Base-by-base conservation (phyloP, 2,329 filamentous ascomycete species). In the Sporothrix brasiliensis region DNA sequence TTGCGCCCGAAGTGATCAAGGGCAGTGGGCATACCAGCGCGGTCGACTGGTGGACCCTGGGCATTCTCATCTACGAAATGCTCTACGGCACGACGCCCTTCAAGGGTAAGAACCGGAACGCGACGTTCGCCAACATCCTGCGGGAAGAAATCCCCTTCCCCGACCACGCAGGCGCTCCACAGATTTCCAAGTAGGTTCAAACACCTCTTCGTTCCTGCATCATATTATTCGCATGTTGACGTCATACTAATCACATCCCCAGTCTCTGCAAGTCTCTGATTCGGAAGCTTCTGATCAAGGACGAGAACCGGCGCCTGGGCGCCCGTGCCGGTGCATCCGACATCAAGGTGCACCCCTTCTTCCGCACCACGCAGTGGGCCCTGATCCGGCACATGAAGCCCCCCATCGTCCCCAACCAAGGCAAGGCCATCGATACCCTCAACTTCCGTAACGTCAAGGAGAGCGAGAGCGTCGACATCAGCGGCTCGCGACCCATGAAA, bases 391-490 rank as follows among this genome's bases (percentile, higher is more conserved):
- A 99, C 80, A 95, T 94, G 91, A 98, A 97, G 80, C 95, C 95
- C 44, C 95, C 95, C 0, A 99, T 99, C 81, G 91, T 98, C 56
- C 95, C 95, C 11, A 91, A 96, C 76, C 91, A 94, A 79, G 93
- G 93, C 69, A 91, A 92, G 70, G 95, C 92, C 61, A 90, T 95
- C 75, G 95, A 99, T 79, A 97, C 95, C 0, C 85, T 97, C 77
- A 99, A 99, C 81, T 99, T 99, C 86, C 89, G 95, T 74, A 97
- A 97, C 76, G 94, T 99, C 71, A 99, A 98, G 82, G 95, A 99
- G 81, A 97, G 92, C 76, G 92, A 94, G 76, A 97, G 93, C 78
- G 92, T 98, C 66, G 95, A 99, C 79, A 90, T 96, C 63, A 88
- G 87, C 72, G 86, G 88, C 21, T 84, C 87, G 2, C 85, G 81